Evolutionary conservation across 495 filamentous ascomycete genomes (phyloP).

Genomic region (Tuber brumale): DNA sequence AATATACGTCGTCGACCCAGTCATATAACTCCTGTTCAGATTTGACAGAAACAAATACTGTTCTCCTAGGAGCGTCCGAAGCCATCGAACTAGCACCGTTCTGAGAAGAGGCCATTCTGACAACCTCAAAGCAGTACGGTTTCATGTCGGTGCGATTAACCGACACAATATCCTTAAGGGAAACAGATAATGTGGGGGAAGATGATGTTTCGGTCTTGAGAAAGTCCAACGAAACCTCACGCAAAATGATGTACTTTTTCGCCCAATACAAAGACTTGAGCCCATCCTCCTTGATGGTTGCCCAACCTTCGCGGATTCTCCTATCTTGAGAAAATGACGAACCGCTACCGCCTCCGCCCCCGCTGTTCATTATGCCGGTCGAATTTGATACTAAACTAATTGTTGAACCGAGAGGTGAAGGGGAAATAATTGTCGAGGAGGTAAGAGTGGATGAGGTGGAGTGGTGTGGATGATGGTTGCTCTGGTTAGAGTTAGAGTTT

Average conservation of each 20-base stretch:
- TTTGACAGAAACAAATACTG: slow-evolving; percentile 81
- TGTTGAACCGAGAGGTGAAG: slow-evolving; percentile 55
- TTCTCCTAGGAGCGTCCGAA: slow-evolving; percentile 71
- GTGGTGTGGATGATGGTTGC: slow-evolving; percentile 69
- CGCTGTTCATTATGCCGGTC: slow-evolving; percentile 46
- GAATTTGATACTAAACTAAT: slow-evolving; percentile 62
- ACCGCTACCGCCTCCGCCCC: slow-evolving; percentile 41
- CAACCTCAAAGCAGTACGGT: slow-evolving; percentile 86
- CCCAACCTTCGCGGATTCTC: slow-evolving; percentile 83
- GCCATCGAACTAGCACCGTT: slow-evolving; percentile 44
- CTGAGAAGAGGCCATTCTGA: slow-evolving; percentile 56
- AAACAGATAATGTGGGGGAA: slow-evolving; percentile 63
- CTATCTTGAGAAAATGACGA: slow-evolving; percentile 43
- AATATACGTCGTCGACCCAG: slow-evolving; percentile 96
- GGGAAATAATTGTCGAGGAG: slow-evolving; percentile 41
- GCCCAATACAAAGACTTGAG: slow-evolving; percentile 86
- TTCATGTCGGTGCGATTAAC: slow-evolving; percentile 80
- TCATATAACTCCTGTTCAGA: slow-evolving; percentile 93
- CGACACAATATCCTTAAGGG: slow-evolving; percentile 73
- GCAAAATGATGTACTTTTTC: slow-evolving; percentile 76
- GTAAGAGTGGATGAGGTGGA: slow-evolving; percentile 60
- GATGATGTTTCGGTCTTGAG: slow-evolving; percentile 83
- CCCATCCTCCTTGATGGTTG: slow-evolving; percentile 78
- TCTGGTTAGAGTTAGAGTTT: slow-evolving; percentile 31
- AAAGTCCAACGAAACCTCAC: slow-evolving; percentile 83